Evolutionary conservation across 768 basidiomycete species (phyloP), one percentile per base, ranked within the genome.

Genomic region (Boletus bicolor): DNA sequence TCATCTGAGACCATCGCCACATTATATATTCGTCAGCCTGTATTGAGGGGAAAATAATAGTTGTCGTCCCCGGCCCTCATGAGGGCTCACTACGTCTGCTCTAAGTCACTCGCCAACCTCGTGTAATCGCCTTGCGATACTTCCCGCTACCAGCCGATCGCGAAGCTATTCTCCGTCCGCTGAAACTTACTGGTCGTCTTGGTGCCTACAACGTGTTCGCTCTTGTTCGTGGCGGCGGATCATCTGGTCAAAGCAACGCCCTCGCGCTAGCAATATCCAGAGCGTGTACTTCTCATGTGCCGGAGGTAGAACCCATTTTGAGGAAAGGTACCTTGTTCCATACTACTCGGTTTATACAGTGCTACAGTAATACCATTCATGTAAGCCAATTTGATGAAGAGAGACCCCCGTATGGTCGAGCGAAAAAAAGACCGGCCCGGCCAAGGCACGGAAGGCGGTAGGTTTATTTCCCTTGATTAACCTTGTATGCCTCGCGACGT

Each of bases 391-490:
- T 76, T 95, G 45, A 73, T 93, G 55, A 84, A 85, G 70, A 85
- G 95, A 64, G 96, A 99, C 78, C 93, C 94, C 44, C 88, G 97
- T 73, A 91, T 96, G 91, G 95, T 97, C 32, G 96, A 99, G 75
- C 82, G 96, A 64, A 99, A 99, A 78, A 99, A 99, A n/a, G 82
- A 91, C 96, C 15, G 92, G 92, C 55, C 72, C 84, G 65, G 84
- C 89, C 56, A 97, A 97, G 77, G 93, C 96, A 56, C 85, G 95
- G 73, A 94, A 95, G 76, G 81, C 81, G 76, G 93, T 94, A 72
- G 43, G 91, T 84, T 30, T 12, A 15, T 48, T n/a, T 44, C 15
- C 34, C 36, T 17, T 52, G 8, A 12, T 50, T 21, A 12, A 1
- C 3, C 19, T 35, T 32, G 4, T 21, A 8, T 30, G 49, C 38